These are phyloP conservation scores for Colletotrichum karsti DNA, from an alignment of 2,329 filamentous ascomycete species.

Conservation along the genomic window DNA sequence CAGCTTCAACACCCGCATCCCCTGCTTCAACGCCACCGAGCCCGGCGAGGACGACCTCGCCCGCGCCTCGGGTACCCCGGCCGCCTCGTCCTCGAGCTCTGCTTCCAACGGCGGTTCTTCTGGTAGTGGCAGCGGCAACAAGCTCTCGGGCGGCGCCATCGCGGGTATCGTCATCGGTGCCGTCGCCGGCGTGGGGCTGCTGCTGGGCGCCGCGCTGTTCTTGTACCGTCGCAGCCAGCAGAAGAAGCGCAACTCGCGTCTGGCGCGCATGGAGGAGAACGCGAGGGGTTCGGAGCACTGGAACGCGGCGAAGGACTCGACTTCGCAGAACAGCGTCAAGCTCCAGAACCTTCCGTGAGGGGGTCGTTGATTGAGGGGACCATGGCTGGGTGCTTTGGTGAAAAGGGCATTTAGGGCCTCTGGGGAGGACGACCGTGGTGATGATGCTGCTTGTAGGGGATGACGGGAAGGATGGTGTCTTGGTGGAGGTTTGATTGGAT, in stretches of 20 bases:
- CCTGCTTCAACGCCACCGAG: slow-evolving; percentile 46
- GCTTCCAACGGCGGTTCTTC: neutral
- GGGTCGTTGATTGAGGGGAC: neutral
- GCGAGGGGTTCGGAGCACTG: slow-evolving; percentile 18
- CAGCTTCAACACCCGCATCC: slow-evolving; percentile 35
- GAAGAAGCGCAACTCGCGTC: slow-evolving; percentile 27
- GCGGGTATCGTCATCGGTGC: slow-evolving; percentile 27
- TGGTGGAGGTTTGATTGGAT: neutral
- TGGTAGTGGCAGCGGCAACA: neutral
- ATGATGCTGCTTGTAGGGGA: too few relatives aligned
- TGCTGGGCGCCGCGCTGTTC: slow-evolving; percentile 14
- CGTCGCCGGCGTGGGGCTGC: slow-evolving; percentile 16
- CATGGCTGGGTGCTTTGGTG: too few relatives aligned
- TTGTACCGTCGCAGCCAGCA: slow-evolving; percentile 23
- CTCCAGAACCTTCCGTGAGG: neutral
- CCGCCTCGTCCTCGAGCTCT: slow-evolving; percentile 21
- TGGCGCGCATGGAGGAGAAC: slow-evolving; percentile 23
- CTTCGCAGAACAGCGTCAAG: slow-evolving; percentile 21
- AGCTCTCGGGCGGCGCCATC: slow-evolving; percentile 20
- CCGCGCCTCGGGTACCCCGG: slow-evolving; percentile 24
- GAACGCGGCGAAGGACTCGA: slow-evolving; percentile 10
- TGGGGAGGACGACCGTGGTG: too few relatives aligned
- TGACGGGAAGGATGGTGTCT: too few relatives aligned
- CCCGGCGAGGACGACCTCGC: slow-evolving; percentile 33
- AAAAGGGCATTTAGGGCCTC: too few relatives aligned